phyloP scores from a whole-genome alignment of 2,329 filamentous ascomycete species.

The Xylariaceae sp. region DNA sequence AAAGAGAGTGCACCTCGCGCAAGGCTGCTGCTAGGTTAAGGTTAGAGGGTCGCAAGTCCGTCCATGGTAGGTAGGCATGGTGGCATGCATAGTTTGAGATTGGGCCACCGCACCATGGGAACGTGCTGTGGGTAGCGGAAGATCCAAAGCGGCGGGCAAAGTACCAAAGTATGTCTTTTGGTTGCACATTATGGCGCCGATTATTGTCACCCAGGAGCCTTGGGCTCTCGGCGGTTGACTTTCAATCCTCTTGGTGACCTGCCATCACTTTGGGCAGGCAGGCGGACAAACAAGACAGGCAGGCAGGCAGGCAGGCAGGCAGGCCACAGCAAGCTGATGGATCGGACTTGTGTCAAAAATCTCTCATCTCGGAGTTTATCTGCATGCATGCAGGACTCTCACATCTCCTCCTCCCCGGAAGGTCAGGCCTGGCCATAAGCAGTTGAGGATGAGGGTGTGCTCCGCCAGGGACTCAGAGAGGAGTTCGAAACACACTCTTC shows the following conservation, averaged over 20 bases:
- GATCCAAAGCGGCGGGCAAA: slow-evolving; percentile 12
- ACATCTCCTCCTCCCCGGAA: no score
- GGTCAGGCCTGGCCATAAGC: no score
- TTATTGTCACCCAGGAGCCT: slow-evolving; percentile 1
- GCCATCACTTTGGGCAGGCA: no score
- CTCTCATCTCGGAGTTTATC: slow-evolving; percentile 9
- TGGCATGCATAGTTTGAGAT: slow-evolving; percentile 13
- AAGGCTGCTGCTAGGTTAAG: not conserved
- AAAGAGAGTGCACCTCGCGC: not conserved
- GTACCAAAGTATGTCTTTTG: no score
- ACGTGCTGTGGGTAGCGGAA: slow-evolving; percentile 6
- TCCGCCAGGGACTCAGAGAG: no score
- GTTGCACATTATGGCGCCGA: not conserved
- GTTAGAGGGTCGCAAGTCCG: slow-evolving; percentile 1
- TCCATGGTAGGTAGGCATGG: slow-evolving; percentile 4
- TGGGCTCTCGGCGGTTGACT: slow-evolving; percentile 1
- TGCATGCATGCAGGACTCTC: slow-evolving; percentile 8
- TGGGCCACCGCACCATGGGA: slow-evolving; percentile 11
- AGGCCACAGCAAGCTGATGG: slow-evolving; percentile 2
- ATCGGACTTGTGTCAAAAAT: slow-evolving; percentile 10
- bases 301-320: no score
- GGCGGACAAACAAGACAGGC: no score
- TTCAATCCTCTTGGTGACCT: not conserved
- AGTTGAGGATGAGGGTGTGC: no score
- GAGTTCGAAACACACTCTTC: no score